These are phyloP conservation scores for Ashbya aceris DNA, from an alignment of 1,139 yeast species.

Conservation along the genomic window DNA sequence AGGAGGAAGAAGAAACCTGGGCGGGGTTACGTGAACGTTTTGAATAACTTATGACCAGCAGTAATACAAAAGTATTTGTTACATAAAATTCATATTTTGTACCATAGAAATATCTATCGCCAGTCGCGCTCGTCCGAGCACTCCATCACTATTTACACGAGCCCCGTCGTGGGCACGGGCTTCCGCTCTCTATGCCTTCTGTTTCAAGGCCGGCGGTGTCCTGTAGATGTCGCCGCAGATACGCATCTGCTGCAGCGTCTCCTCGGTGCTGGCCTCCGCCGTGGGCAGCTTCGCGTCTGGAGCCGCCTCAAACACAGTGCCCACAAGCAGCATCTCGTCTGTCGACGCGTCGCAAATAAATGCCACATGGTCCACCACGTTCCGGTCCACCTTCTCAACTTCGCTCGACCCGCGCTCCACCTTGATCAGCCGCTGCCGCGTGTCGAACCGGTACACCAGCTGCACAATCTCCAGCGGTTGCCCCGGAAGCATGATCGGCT, in stretches of 20 bases:
- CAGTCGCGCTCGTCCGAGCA: neutral
- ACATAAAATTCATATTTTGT: too few relatives aligned
- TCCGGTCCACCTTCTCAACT: conserved; percentile 42
- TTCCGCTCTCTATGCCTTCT: neutral
- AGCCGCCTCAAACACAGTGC: conserved; percentile 66
- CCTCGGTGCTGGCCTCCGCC: conserved; percentile 29
- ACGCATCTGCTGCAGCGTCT: conserved; percentile 38
- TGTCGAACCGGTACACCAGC: conserved; percentile 64
- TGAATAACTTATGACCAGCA: conserved; percentile 35
- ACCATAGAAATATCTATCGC: neutral
- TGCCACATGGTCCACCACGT: conserved; percentile 65
- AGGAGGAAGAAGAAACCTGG: conserved; percentile 45
- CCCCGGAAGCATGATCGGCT: conserved; percentile 54
- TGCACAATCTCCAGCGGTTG: conserved; percentile 58
- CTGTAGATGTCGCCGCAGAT: conserved; percentile 45
- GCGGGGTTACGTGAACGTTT: conserved; percentile 75
- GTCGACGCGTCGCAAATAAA: conserved; percentile 68
- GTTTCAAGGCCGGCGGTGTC: conserved; percentile 23
- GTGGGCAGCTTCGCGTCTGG: conserved; percentile 33
- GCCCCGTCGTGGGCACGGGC: too few relatives aligned
- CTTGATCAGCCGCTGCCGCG: conserved; percentile 58
- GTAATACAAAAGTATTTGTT: too few relatives aligned
- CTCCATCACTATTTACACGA: neutral
- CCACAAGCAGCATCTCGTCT: conserved; percentile 59
- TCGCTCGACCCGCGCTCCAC: conserved; percentile 40